A percentile compares a stretch with the other conserved stretches of the same genome.
phyloP scores from a whole-genome alignment of 2,329 filamentous ascomycete genomes.

The Colletotrichum theobromicola region DNA sequence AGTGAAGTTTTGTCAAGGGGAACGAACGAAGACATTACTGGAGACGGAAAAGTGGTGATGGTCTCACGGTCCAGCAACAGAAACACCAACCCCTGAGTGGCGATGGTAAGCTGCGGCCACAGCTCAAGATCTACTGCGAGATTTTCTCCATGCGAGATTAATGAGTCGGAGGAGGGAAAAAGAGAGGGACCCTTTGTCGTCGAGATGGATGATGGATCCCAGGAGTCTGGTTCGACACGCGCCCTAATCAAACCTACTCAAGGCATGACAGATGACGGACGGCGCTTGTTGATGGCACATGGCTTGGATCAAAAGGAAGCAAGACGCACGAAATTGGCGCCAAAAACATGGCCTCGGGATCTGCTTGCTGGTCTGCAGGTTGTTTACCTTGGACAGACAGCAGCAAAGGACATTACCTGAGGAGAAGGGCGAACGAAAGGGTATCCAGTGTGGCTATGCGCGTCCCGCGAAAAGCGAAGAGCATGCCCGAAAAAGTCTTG shows the following conservation, averaged over 20 bases:
- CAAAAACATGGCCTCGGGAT: background rate
- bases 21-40: accelerated
- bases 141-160: background rate
- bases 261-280: background rate
- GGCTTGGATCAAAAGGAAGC: background rate
- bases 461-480: background rate
- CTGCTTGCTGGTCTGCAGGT: no score
- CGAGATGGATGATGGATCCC: background rate
- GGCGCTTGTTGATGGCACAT: background rate
- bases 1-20: background rate
- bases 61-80: background rate
- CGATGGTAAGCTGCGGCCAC: background rate
- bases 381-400: background rate
- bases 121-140: background rate
- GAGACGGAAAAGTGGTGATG: background rate
- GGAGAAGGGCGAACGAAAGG: background rate
- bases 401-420: background rate
- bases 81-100: background rate
- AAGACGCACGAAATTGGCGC: background rate
- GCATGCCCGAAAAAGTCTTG: background rate
- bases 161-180: background rate
- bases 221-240: background rate
- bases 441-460: background rate
- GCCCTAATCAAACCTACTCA: background rate
- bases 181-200: background rate